A percentile compares a stretch with the other conserved stretches of the same genome.
These are phyloP conservation scores for Coprinellus micaceus DNA, from an alignment of 768 basidiomycete genomes.

Conservation along the genomic window DNA sequence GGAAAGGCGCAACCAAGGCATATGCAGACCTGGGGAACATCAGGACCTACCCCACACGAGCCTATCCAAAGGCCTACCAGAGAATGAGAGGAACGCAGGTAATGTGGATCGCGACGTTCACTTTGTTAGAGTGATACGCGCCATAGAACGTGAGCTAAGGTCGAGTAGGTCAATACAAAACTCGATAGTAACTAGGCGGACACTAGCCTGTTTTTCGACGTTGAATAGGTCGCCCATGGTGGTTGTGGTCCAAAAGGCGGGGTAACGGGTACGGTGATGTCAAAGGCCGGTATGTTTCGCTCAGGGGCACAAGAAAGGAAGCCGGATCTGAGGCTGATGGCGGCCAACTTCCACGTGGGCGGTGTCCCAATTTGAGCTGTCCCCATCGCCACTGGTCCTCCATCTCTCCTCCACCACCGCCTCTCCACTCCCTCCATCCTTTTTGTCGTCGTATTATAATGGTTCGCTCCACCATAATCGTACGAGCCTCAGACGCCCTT, in stretches of 20 bases:
- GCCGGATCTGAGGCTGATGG: not conserved
- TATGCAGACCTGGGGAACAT: slow-evolving; percentile 52
- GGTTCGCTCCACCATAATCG: slow-evolving; percentile 86
- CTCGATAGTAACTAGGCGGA: not conserved
- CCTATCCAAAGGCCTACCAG: slow-evolving; percentile 47
- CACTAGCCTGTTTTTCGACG: slow-evolving; percentile 63
- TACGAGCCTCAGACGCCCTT: slow-evolving; percentile 80
- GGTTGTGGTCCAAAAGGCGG: slow-evolving; percentile 15
- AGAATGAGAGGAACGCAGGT: slow-evolving; percentile 79
- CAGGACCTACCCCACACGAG: not conserved
- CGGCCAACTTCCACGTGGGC: not conserved
- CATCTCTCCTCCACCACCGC: not conserved
- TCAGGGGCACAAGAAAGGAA: slow-evolving; percentile 13
- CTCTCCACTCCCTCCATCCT: not conserved
- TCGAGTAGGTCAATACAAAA: slow-evolving; percentile 7
- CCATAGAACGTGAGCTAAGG: slow-evolving; percentile 86
- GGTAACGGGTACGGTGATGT: not conserved
- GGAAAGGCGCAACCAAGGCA: slow-evolving; percentile 48
- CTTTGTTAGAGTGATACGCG: slow-evolving; percentile 81
- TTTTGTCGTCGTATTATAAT: slow-evolving; percentile 34
- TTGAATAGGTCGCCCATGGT: slow-evolving; percentile 52
- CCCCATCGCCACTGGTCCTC: slow-evolving; percentile 9
- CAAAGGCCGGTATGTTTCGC: no score
- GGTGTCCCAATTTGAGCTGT: not conserved
- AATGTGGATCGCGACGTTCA: slow-evolving; percentile 84